Evolutionary conservation across 2,329 filamentous ascomycete genomes (phyloP), one percentile per base, ranked within the genome.

Genomic region (Clonostachys sp.): DNA sequence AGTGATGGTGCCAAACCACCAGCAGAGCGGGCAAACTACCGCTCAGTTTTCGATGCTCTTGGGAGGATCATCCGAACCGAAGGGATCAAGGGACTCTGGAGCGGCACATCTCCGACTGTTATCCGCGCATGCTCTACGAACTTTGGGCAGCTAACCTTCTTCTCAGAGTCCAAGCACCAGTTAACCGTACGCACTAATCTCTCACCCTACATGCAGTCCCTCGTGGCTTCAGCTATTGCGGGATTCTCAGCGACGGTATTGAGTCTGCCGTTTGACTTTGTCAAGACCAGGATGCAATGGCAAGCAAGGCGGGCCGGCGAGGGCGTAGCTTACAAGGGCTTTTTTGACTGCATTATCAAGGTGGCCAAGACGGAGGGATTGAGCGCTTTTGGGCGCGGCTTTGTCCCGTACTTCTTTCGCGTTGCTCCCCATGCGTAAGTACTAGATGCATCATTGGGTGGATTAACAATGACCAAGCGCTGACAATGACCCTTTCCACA

Each of bases 191-290:
- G 75, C 51, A 77, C 81, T 58, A 94, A 89, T 0, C 73, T 74
- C 1, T 71, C 88, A 62, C 83, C 84, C 1, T 51, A 81, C 12
- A 77, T 81, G 52, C 89, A 95, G 69, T 96, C 91, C 0, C 77
- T 99, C 52, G 84, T 83, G 2, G 94, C 94, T 7, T 92, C 87
- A 45, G 94, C 88, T 42, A 83, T 96, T 51, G 94, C 94, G 3
- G 94, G 94, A 1, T 99, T 99, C 79, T 99, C 99, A 61, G 94
- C 94, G 16, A 90, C 84, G 55, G 97, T 97, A 81, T 90, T 99
- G 67, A 91, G 86, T 45, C 71, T 99, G 66, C 94, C 94, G 0
- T 99, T 99, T 63, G 94, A 99, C 73, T 99, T 99, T 68, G 88
- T 96, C 71, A 99, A 99, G 86, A 99, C 94, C 24, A 79, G 94